A percentile compares a stretch with the other conserved stretches of the same genome.
These are phyloP conservation scores for Miscanthus lutarioriparius DNA, from an alignment of 176 grass and related monocot species.

Conservation along the genomic window DNA sequence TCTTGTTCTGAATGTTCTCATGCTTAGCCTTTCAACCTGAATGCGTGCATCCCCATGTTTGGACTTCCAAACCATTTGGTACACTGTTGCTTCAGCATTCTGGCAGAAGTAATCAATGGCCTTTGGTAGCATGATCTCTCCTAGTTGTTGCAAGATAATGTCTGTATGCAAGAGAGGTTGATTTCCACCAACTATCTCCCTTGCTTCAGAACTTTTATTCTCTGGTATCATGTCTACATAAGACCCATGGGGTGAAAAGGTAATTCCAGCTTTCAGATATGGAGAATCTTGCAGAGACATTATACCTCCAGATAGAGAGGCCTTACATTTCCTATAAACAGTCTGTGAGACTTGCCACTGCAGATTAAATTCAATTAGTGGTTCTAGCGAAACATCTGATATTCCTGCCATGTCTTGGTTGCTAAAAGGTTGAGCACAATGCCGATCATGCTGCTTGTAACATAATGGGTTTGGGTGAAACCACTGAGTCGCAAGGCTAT, in stretches of 20 bases:
- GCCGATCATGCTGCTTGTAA: background rate
- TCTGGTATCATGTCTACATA: background rate
- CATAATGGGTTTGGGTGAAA: background rate
- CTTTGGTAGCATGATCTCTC: background rate
- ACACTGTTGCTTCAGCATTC: background rate
- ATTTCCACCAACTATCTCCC: background rate
- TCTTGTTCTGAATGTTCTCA: background rate
- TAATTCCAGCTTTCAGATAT: background rate
- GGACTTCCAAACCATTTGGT: conserved; percentile 8
- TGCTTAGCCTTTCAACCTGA: background rate
- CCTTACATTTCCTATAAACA: background rate
- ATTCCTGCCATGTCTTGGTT: too few relatives aligned
- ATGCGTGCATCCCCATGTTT: background rate
- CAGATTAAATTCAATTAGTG: background rate
- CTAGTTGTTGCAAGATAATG: background rate
- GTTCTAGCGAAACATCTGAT: background rate
- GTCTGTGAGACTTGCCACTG: background rate
- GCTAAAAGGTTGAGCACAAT: background rate
- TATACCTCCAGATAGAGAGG: background rate
- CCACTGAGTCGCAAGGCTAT: background rate
- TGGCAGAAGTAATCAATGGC: background rate
- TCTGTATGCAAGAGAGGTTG: background rate
- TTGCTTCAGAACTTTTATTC: background rate
- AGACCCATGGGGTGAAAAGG: background rate
- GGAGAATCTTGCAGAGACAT: background rate